These are phyloP conservation scores for Ceriops tagal DNA, from an alignment of 345 rosid genomes.

Conservation along the genomic window DNA sequence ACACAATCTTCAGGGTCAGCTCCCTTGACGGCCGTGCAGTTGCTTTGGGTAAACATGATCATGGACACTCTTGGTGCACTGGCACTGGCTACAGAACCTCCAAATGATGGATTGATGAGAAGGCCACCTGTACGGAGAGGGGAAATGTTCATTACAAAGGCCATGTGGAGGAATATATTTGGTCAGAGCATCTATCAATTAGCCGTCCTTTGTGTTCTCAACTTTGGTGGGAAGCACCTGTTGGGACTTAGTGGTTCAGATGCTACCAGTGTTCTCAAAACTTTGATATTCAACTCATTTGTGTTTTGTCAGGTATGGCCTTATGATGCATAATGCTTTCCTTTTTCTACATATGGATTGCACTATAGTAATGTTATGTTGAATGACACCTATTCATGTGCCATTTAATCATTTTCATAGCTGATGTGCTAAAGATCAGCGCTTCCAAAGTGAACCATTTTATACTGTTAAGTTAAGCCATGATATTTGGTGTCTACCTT, in stretches of 20 bases:
- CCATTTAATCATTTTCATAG: no score
- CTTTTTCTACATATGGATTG: not conserved
- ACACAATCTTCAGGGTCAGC: conserved; percentile 27
- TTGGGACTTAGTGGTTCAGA: conserved; percentile 43
- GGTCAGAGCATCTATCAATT: conserved; percentile 78
- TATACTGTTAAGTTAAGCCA: no score
- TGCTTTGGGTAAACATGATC: conserved; percentile 43
- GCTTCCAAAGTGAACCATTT: no score
- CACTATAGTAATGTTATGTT: not conserved
- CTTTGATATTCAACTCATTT: conserved; percentile 34
- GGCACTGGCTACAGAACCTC: conserved; percentile 35
- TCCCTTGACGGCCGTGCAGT: conserved; percentile 34
- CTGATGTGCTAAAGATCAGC: no score
- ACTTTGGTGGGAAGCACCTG: conserved; percentile 26
- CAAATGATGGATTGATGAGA: conserved; percentile 30
- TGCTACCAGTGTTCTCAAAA: conserved; percentile 33
- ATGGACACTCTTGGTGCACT: conserved; percentile 39
- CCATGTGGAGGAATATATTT: conserved; percentile 92
- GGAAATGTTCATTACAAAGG: conserved; percentile 67
- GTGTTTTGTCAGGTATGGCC: conserved; percentile 58
- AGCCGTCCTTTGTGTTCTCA: conserved; percentile 23
- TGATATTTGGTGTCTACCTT: no score
- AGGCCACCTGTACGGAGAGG: conserved; percentile 23
- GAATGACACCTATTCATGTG: no score
- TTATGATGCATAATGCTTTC: not conserved